Base-by-base conservation (phyloP, 2,329 filamentous ascomycete species). In the Chaetomium olivaceum region DNA sequence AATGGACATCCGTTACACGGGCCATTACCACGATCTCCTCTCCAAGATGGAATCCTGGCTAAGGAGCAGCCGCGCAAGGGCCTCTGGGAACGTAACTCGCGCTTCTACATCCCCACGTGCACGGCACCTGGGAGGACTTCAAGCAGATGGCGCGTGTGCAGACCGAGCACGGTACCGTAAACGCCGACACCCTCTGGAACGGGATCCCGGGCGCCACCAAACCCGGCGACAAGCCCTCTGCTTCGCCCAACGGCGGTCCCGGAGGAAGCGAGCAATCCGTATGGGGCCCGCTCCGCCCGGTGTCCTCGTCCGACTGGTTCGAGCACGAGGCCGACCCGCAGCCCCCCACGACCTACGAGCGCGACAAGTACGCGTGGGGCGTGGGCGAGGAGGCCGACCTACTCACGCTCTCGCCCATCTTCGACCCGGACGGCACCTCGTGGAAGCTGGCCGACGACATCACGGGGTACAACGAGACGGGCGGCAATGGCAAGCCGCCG, bases 381-480 rank as follows among this genome's bases (percentile, higher is more conserved):
- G 90, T 95, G 0, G 91, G 87, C 62, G 94, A 97, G 77, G 91
- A 96, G 66, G 93, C 94, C 12, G 94, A 98, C 76, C 86, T 96
- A 71, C 94, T 98, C 74, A 92, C 93, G 0, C 87, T 98, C 67
- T 95, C 93, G 74, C 94, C 94, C 11, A 88, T 98, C 68, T 98
- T 94, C 78, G 91, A 98, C 74, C 93, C 94, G 0, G 89, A 92
- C 46, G 88, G 90, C 67, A 97, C 93, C 0, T 91, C 87, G 0
- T 98, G 94, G 94, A 80, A 89, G 21, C 87, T 94, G 6, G 83
- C 84, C 29, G 89, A 94, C 62, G 91, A 96, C 75, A 92, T 96
- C 71, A 96, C 92, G 0, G 91, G 92, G 7, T 93, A 92, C 77
- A 92, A 95, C 78, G 85, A 83, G 63, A 83, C 84, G 50, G 81